Evolutionary conservation across 2,329 filamentous ascomycete genomes (phyloP).

Genomic region (Cladosporium oxysporum): DNA sequence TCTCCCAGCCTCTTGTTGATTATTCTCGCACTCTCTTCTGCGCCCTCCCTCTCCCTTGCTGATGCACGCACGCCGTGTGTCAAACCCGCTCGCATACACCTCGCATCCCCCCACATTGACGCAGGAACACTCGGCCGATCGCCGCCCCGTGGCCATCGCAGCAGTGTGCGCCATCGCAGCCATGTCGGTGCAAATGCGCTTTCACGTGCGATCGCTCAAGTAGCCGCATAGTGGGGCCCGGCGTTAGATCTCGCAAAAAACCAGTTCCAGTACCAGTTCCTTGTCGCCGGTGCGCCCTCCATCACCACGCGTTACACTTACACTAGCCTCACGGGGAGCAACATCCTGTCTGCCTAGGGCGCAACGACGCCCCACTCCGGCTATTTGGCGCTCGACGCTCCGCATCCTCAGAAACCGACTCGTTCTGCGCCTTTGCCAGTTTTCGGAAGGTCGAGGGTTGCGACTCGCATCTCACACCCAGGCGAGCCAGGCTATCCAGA

Average conservation of each 20-base stretch:
- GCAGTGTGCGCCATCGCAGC: not conserved
- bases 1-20: constrained; percentile 15
- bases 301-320: constrained; percentile 19
- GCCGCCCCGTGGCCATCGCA: not conserved
- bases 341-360: constrained; percentile 12
- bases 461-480: constrained; percentile 2
- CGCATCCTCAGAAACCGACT: constrained; percentile 18
- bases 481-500: not conserved
- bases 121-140: constrained; percentile 16
- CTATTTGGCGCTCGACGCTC: constrained; percentile 6
- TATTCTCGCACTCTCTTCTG: not conserved
- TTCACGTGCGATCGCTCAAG: constrained; percentile 19
- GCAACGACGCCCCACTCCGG: constrained; percentile 16
- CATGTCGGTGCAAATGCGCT: constrained; percentile 4
- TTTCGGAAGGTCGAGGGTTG: constrained; percentile 10
- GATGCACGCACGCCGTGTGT: constrained; percentile 10
- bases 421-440: constrained; percentile 8
- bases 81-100: constrained; percentile 13
- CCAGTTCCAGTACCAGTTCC: constrained; percentile 13
- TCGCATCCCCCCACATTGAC: constrained; percentile 14
- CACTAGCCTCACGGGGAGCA: constrained; percentile 19
- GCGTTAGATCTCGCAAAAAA: constrained; percentile 20
- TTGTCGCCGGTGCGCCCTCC: constrained; percentile 17
- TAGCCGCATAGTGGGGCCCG: constrained; percentile 14
- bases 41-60: constrained; percentile 9